Evolutionary conservation across 2,329 filamentous ascomycete genomes (phyloP).

Genomic region (Monilinia fructigena): DNA sequence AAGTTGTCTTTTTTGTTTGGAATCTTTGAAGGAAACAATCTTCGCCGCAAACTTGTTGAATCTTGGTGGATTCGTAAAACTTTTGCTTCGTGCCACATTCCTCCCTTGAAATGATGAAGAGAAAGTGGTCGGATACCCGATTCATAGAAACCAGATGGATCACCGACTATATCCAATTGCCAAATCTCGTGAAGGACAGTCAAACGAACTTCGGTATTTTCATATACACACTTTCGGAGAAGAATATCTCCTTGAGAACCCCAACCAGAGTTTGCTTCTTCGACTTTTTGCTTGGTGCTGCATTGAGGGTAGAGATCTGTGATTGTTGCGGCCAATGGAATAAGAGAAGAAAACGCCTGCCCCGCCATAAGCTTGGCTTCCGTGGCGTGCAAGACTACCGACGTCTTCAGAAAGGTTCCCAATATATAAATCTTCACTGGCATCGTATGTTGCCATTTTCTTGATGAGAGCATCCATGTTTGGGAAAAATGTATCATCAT

Average conservation of each 20-base stretch:
- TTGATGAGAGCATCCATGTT: constrained; percentile 38
- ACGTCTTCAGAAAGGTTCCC: constrained; percentile 40
- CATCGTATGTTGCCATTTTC: constrained; percentile 32
- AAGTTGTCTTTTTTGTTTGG: constrained; percentile 36
- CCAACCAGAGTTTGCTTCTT: constrained; percentile 57
- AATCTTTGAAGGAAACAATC: constrained; percentile 40
- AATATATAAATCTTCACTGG: constrained; percentile 36
- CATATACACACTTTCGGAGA: constrained; percentile 39
- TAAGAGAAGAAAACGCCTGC: constrained; percentile 39
- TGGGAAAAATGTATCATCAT: constrained; percentile 40
- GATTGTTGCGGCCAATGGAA: constrained; percentile 48
- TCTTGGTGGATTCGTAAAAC: constrained; percentile 34
- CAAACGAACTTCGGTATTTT: constrained; percentile 38
- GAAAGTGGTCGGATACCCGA: constrained; percentile 35
- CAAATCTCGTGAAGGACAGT: constrained; percentile 37
- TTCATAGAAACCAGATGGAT: constrained; percentile 39
- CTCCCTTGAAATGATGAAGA: constrained; percentile 44
- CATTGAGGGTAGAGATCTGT: constrained; percentile 48
- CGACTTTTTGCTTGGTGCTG: constrained; percentile 51
- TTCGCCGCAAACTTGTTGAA: constrained; percentile 38
- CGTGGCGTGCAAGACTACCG: constrained; percentile 38
- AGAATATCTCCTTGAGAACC: constrained; percentile 46
- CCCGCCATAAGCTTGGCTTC: constrained; percentile 39
- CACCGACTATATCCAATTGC: constrained; percentile 38
- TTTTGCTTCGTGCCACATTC: constrained; percentile 50